Evolutionary conservation across 2,329 filamentous ascomycete species (phyloP).

Genomic region (Pyricularia pennisetigena): DNA sequence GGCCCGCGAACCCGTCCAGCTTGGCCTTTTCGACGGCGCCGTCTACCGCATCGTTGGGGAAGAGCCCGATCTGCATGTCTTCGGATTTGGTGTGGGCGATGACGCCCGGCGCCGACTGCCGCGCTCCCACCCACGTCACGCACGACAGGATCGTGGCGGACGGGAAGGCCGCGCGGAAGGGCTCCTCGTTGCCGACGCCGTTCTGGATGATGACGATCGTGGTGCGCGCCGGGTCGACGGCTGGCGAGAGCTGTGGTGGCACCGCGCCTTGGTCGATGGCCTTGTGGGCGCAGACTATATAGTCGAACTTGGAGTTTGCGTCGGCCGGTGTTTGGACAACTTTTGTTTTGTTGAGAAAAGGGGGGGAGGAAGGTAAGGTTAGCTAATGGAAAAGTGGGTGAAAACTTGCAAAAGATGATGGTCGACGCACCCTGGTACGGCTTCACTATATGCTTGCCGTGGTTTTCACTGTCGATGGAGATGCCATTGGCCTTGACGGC

Average conservation of each 20-base stretch:
- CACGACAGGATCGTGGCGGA: constrained; percentile 41
- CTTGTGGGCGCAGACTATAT: constrained; percentile 46
- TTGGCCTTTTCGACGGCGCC: constrained; percentile 21
- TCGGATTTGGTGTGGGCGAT: constrained; percentile 41
- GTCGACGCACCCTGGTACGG: constrained; percentile 28
- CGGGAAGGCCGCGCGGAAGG: constrained; percentile 38
- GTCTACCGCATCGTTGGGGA: constrained; percentile 20
- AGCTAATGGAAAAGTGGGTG: no score
- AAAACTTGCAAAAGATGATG: neutral
- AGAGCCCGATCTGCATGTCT: constrained; percentile 44
- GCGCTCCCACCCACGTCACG: constrained; percentile 45
- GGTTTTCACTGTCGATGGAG: constrained; percentile 41
- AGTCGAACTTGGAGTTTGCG: constrained; percentile 39
- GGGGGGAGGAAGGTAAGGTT: no score
- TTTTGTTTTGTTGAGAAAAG: constrained; percentile 5
- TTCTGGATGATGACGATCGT: constrained; percentile 52
- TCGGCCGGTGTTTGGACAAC: constrained; percentile 37
- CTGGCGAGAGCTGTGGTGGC: constrained; percentile 21
- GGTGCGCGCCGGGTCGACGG: constrained; percentile 28
- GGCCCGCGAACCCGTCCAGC: constrained; percentile 27
- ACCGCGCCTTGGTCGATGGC: constrained; percentile 31
- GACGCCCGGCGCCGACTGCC: constrained; percentile 36
- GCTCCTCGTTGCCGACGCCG: constrained; percentile 49
- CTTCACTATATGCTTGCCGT: constrained; percentile 41
- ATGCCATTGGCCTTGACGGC: constrained; percentile 43